These are phyloP conservation scores for Hyphopichia pseudoburtonii DNA, from an alignment of 1,139 yeast genomes.

Conservation along the genomic window DNA sequence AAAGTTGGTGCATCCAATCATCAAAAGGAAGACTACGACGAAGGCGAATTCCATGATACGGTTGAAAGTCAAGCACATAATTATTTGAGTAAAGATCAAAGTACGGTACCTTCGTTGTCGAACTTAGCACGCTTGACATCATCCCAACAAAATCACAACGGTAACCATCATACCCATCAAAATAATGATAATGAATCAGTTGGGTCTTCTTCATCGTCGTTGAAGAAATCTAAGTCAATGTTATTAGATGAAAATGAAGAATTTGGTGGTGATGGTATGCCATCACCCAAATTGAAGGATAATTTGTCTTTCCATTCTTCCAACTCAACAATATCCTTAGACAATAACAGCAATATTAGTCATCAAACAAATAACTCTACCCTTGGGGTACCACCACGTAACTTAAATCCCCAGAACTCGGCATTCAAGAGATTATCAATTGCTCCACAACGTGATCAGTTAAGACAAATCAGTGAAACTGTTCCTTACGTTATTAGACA, in stretches of 20 bases:
- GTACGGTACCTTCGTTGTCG: constrained; percentile 60
- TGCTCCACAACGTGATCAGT: constrained; percentile 63
- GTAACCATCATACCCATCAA: constrained; percentile 7
- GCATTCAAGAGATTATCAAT: constrained; percentile 58
- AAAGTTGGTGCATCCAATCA: constrained; percentile 38
- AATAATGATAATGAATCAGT: constrained; percentile 21
- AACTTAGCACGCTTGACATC: constrained; percentile 55
- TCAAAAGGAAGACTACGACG: constrained; percentile 26
- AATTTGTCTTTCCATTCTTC: constrained; percentile 31
- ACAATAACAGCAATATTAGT: constrained; percentile 12
- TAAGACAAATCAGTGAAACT: constrained; percentile 76
- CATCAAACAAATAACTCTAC: constrained; percentile 26
- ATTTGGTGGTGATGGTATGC: constrained; percentile 14
- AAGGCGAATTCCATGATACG: constrained; percentile 31
- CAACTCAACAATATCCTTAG: constrained; percentile 30
- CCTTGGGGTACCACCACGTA: constrained; percentile 27
- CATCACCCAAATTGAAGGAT: constrained; percentile 33
- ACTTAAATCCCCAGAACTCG: constrained; percentile 39
- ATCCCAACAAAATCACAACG: constrained; percentile 9
- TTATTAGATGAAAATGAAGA: constrained; percentile 32
- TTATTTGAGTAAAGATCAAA: constrained; percentile 5
- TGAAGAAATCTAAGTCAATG: constrained; percentile 34
- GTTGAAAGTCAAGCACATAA: constrained; percentile 18
- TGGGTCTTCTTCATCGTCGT: constrained; percentile 20
- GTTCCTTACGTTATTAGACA: constrained; percentile 79